Evolutionary conservation across 495 filamentous ascomycete genomes (phyloP).

Genomic region (Neurospora sp.): DNA sequence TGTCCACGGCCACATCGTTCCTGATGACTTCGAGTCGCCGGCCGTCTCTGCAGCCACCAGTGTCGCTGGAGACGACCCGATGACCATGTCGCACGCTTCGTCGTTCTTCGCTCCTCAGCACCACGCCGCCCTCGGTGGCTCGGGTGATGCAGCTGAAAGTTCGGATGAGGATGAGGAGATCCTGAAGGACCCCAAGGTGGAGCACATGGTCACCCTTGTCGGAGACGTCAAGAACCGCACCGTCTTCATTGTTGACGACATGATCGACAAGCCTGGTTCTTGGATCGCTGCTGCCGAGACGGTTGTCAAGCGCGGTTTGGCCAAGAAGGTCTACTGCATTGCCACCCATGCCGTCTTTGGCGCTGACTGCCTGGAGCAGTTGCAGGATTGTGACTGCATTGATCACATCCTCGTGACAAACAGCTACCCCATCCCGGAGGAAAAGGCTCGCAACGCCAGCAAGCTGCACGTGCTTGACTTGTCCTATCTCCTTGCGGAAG

Average conservation of each 20-base stretch:
- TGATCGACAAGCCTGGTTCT: conserved; percentile 94
- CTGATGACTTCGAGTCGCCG: conserved; percentile 82
- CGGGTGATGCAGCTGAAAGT: conserved; percentile 64
- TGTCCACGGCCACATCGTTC: conserved; percentile 92
- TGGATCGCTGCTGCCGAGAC: conserved; percentile 99
- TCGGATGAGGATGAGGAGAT: conserved; percentile 86
- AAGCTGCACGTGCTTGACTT: conserved; percentile 88
- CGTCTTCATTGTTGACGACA: conserved; percentile 94
- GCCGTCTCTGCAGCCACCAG: conserved; percentile 51
- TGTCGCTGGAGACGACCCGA: conserved; percentile 46
- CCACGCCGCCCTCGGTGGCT: conserved; percentile 65
- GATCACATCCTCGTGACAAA: conserved; percentile 93
- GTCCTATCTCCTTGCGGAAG: conserved; percentile 77
- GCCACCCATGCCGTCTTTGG: conserved; percentile 94
- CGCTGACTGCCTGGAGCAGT: conserved; percentile 76
- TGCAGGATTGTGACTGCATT: conserved; percentile 86
- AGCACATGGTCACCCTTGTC: conserved; percentile 92
- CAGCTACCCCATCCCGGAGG: conserved; percentile 77
- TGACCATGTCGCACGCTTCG: conserved; percentile 46
- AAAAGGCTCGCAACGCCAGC: conserved; percentile 56
- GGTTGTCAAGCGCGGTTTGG: conserved; percentile 82
- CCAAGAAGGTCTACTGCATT: conserved; percentile 93
- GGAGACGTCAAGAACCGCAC: conserved; percentile 79
- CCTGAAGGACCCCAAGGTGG: conserved; percentile 59
- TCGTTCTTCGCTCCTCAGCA: conserved; percentile 44